Conservation (phyloP, 192 early-diverging fungal species). For the Glomus cerebriforme region DNA sequence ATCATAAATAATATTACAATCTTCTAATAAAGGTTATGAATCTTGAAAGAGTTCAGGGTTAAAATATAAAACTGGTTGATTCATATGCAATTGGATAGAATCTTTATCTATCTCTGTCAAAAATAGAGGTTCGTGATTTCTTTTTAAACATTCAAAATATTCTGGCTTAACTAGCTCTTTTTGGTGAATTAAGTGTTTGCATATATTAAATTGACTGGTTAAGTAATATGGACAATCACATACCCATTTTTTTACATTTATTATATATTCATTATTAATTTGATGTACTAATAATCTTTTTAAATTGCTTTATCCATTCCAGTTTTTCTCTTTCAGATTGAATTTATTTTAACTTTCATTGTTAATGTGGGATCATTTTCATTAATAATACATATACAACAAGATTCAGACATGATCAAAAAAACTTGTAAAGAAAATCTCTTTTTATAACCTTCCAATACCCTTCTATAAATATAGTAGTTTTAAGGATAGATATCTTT, state of each 20-base stretch:
- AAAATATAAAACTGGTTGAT: not conserved
- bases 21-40: not conserved
- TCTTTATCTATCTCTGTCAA: not conserved
- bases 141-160: not conserved
- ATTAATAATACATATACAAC: not conserved
- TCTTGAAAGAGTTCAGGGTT: not conserved
- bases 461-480: not conserved
- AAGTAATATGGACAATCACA: slow-evolving; percentile 15
- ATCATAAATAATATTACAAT: slow-evolving; percentile 8
- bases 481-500: not conserved
- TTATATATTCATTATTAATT: slow-evolving; percentile 20
- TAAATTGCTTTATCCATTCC: slow-evolving; percentile 23
- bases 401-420: not conserved
- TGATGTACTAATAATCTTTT: not conserved
- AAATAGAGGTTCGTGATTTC: not conserved
- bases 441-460: slow-evolving; percentile 17
- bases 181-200: not conserved
- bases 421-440: slow-evolving; percentile 21
- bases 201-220: slow-evolving; percentile 5
- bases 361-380: not conserved
- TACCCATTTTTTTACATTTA: not conserved
- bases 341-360: slow-evolving; percentile 2
- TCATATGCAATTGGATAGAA: not conserved
- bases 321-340: not conserved
- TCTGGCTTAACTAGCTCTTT: not conserved